Evolutionary conservation across 139 green algal genomes (phyloP), one percentile per base, ranked within the genome.

Genomic region (Coelastrella sp.): DNA sequence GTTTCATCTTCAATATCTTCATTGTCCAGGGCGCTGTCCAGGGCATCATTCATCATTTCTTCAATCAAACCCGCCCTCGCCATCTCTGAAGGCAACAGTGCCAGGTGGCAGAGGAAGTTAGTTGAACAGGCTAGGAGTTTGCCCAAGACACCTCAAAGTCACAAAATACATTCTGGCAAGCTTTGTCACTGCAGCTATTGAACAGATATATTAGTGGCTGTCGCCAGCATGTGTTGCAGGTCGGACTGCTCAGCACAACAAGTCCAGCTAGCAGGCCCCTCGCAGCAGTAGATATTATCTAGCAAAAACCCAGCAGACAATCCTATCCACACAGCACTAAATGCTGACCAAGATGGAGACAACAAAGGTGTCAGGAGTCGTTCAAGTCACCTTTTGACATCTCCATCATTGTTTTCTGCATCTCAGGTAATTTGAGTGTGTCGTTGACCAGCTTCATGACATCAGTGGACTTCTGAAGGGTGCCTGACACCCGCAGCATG

Each of bases 21-120:
- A 11, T 15, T 88, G 22, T 96, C 96, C 60, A 97, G 59, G 7
- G 89, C 93, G n/a, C 63, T 85, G 61, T 97, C 96, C 27, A 99
- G 91, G 4, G 93, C 91, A 27, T 99, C 97, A 58, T 73, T 88
- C 86, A 99, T 96, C 93, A 98, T 98, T 91, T 99, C 97, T n/a
- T 97, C 94, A 57, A 99, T 98, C 73, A 99, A 79, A 0, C 97
- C 97, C 9, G 96, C 96, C 92, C 97, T 97, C 87, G 93, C 94
- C 97, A 99, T 99, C 93, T 99, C 96, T 95, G 89, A 35, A 86
- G 17, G n/a, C 81, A 25, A 56, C 81, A 75, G 59, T n/a, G 35
- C 35, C 35, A 49, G 35, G 35, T 49, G 35, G 35, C 35, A 6
- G 15, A 7, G 19, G 15, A 19, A 73, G 5, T 15, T 1, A 1